These are phyloP conservation scores for Xylaria sp. DNA, from an alignment of 2,329 filamentous ascomycete genomes.

Conservation along the genomic window DNA sequence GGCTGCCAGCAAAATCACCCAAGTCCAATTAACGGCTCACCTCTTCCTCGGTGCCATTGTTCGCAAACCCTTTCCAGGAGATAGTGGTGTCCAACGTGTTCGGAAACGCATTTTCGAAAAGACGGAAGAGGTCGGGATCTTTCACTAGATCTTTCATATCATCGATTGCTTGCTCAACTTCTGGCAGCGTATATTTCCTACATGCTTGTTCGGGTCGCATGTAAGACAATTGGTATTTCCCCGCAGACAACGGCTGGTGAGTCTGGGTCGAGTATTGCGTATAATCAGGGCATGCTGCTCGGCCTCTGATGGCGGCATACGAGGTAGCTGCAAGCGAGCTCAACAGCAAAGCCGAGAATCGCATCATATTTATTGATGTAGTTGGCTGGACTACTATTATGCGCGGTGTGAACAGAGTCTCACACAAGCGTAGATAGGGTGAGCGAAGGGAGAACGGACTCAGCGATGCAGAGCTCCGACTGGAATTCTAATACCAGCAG, in stretches of 20 bases:
- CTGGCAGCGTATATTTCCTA: conserved; percentile 81
- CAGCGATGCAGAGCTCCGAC: not conserved
- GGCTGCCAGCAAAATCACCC: not conserved
- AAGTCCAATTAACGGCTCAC: conserved; percentile 62
- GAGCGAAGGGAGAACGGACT: conserved; percentile 11
- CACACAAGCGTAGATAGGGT: not conserved
- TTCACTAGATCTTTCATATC: conserved; percentile 75
- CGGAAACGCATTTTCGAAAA: conserved; percentile 79
- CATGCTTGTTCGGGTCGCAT: conserved; percentile 81
- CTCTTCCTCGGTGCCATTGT: conserved; percentile 70
- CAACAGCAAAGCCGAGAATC: conserved; percentile 31
- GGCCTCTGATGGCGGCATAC: conserved; percentile 24
- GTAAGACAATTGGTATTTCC: conserved; percentile 79
- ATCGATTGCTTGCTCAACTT: conserved; percentile 80
- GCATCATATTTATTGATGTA: conserved; percentile 22
- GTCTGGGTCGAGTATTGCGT: conserved; percentile 65
- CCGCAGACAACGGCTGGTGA: conserved; percentile 80
- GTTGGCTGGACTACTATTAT: conserved; percentile 1
- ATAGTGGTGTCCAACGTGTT: conserved; percentile 81
- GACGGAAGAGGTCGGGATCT: conserved; percentile 78
- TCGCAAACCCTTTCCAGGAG: conserved; percentile 71
- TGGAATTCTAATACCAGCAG: conserved; percentile 12
- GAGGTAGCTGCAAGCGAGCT: conserved; percentile 32
- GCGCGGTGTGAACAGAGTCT: conserved; percentile 3
- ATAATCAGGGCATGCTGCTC: conserved; percentile 71